Evolutionary conservation across 306 rosid genomes (phyloP), one percentile per base, ranked within the genome.

Genomic region (Sicyos baderoa): DNA sequence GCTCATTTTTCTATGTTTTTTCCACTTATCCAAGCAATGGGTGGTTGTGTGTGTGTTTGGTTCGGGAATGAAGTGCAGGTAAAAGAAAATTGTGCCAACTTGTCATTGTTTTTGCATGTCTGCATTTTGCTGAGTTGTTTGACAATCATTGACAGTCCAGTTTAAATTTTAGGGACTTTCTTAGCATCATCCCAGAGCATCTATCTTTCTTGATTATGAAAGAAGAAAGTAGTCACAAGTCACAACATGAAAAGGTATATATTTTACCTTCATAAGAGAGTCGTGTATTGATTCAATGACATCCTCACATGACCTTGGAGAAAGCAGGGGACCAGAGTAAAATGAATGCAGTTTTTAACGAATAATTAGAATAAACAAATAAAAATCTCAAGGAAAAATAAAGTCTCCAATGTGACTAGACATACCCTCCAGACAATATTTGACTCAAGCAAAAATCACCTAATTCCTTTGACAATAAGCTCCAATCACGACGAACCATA

Each of bases 401-500:
- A 67, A n/a, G 44, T 37, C 11, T 29, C 72, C 71, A 70, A 27
- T 32, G 74, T 22, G 47, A 69, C 29, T 25, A 1, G 29, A 25
- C 86, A 54, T 84, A 93, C 99, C 99, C 96, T 85, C 94, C 99
- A 0, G 97, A 89, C 83, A 93, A 85, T 81, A 93, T 90, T 79
- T 93, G 91, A 78, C 80, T 79, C 29, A 93, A 83, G 82, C 97
- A 93, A 81, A 93, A 93, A 68, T 93, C 91, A 84, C 99, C 99
- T 48, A 83, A 44, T 59, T 93, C 97, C 91, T 93, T 93, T 32
- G 99, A 88, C 79, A 93, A 78, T 75, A 88, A 82, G 71, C 97
- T 89, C 99, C 99, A 93, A 80, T 93, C 99, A 71, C 91, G 93
- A 25, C 99, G 89, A 81, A 93, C 99, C 84, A 90, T 93, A 79